phyloP scores from a whole-genome alignment of 495 filamentous ascomycete genomes.

The Xylaria intraflava region DNA sequence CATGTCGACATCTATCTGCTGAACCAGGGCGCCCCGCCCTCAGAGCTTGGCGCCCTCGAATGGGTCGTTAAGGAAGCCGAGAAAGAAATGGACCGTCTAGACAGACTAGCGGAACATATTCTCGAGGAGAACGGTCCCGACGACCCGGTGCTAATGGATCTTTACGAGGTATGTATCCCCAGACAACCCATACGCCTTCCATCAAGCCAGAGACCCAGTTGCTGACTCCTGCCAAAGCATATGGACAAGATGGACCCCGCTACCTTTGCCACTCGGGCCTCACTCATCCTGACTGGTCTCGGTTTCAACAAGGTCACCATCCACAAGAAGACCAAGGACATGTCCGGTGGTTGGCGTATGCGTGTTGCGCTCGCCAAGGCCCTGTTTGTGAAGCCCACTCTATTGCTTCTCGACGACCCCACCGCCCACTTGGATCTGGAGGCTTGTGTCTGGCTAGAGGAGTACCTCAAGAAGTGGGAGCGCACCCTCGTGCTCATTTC shows the following conservation, averaged over 20 bases:
- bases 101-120: slow-evolving; percentile 81
- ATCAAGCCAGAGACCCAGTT: neutral
- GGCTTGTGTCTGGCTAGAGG: slow-evolving; percentile 98
- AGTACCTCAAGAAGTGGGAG: slow-evolving; percentile 99
- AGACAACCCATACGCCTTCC: neutral
- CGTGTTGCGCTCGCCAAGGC: slow-evolving; percentile 96
- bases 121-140: slow-evolving; percentile 88
- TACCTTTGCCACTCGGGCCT: slow-evolving; percentile 97
- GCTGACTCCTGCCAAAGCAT: slow-evolving; percentile 52
- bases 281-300: slow-evolving; percentile 95
- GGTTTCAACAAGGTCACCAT: slow-evolving; percentile 98
- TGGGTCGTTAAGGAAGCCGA: slow-evolving; percentile 97
- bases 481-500: slow-evolving; percentile 96
- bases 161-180: slow-evolving; percentile 75
- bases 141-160: slow-evolving; percentile 80
- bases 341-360: slow-evolving; percentile 99
- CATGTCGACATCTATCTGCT: slow-evolving; percentile 98
- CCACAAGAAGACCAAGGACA: slow-evolving; percentile 98
- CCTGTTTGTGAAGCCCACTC: slow-evolving; percentile 93
- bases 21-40: slow-evolving; percentile 93
- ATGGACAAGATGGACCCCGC: slow-evolving; percentile 99
- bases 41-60: slow-evolving; percentile 82
- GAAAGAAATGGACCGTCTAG: slow-evolving; percentile 82
- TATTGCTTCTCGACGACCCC: slow-evolving; percentile 94
- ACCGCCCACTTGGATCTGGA: slow-evolving; percentile 99